Evolutionary conservation across 2,329 filamentous ascomycete genomes (phyloP), one percentile per base, ranked within the genome.

Genomic region (Nannizziopsis barbatae): DNA sequence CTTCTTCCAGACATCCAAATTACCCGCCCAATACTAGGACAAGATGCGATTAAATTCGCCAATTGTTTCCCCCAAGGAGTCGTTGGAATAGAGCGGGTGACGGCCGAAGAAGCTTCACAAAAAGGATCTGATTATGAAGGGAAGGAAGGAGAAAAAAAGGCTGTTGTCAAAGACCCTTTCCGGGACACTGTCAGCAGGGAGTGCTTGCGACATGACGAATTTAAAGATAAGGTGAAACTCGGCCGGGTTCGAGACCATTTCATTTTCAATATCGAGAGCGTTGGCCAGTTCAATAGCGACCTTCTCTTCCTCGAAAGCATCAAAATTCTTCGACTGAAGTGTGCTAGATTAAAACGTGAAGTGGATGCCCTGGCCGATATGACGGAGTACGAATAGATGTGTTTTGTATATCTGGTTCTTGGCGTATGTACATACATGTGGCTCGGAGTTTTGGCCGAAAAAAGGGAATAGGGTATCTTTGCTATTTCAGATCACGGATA

Each of bases 181-280:
- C 86, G 84, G 61, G 93, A 98, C 65, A 96, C 90, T 0, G 90
- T 98, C 53, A 93, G 85, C 67, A 79, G 92, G 56, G 93, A 98
- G 70, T 92, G 84, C 61, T 69, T 98, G 62, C 80, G 92, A 43
- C 90, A 98, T 64, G 75, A 82, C 20, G 92, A 96, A 69, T 96
- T 98, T 70, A 80, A 92, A 68, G 86, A 81, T 63, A 98, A 95
- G 73, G 92, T 98, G 55, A 89, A 88, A 73, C 78, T 98, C 30
- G 92, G 92, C 38, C 77, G 93, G 47, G 74, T 88, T 58, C 76
- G 88, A 55, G 92, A 98, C 65, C 93, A 98, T 71, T 98, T 98
- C 67, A 96, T 98, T 67, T 98, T 92, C 74, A 84, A 81, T 47
- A 76, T 98, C 32, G 92, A 98, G 74, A 95, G 89, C 72, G 83